Evolutionary conservation across 768 basidiomycete species (phyloP).

Genomic region (Russula emetica): DNA sequence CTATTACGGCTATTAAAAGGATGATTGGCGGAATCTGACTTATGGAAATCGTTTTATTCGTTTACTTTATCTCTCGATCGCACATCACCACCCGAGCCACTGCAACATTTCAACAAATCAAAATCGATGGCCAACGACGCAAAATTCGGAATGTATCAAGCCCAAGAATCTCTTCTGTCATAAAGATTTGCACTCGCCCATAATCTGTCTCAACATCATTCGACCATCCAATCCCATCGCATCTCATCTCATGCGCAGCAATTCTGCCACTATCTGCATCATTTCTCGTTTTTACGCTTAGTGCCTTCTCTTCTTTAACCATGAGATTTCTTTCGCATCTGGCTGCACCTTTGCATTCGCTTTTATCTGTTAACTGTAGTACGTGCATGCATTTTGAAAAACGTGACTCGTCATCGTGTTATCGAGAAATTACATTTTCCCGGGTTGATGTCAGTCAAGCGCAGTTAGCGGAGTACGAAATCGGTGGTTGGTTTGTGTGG

Average conservation of each 20-base stretch:
- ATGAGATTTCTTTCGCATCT: slow-evolving; percentile 14
- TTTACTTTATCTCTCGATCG: slow-evolving; percentile 18
- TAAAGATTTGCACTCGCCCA: slow-evolving; percentile 16
- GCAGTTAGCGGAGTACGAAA: neutral
- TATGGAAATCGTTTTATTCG: slow-evolving; percentile 24
- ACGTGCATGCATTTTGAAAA: neutral
- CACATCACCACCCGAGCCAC: slow-evolving; percentile 12
- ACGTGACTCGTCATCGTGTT: slow-evolving; percentile 13
- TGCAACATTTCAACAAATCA: slow-evolving; percentile 25
- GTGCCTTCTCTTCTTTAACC: slow-evolving; percentile 4
- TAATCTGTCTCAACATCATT: slow-evolving; percentile 22
- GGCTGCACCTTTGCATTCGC: slow-evolving; percentile 16
- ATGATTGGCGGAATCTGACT: slow-evolving; percentile 12
- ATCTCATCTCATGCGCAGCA: slow-evolving; percentile 24
- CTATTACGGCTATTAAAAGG: slow-evolving; percentile 46
- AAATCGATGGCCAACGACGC: slow-evolving; percentile 7
- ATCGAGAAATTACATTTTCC: slow-evolving; percentile 19
- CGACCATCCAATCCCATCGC: slow-evolving; percentile 20
- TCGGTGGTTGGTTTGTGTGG: neutral
- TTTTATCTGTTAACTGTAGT: slow-evolving; percentile 15
- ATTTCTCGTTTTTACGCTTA: slow-evolving; percentile 25
- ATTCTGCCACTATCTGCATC: slow-evolving; percentile 25
- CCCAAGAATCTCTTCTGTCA: slow-evolving; percentile 22
- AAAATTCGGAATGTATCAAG: slow-evolving; percentile 26
- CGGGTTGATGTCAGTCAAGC: neutral